Conservation (phyloP, 306 rosid species). For the Pterocarpus santalinus region DNA sequence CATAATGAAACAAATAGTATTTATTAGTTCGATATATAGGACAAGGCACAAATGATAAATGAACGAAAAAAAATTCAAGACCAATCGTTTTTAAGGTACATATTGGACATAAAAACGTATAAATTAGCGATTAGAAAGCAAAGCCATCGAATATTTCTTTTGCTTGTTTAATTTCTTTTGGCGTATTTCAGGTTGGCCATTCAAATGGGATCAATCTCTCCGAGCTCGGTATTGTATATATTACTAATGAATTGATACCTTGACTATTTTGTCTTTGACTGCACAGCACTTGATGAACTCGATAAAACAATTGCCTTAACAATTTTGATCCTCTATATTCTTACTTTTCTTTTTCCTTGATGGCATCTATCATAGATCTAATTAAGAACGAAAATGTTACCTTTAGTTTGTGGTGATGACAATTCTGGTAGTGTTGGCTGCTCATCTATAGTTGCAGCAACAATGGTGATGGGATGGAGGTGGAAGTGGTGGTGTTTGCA, state of each 20-base stretch:
- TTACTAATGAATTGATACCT: neutral
- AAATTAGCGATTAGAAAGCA: neutral
- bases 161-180: slow-evolving; percentile 45
- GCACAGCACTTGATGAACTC: slow-evolving; percentile 25
- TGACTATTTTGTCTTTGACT: slow-evolving; percentile 47
- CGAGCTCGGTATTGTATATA: neutral
- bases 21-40: neutral
- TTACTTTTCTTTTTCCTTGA: no score
- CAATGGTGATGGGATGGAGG: no score
- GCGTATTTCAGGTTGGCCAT: slow-evolving; percentile 46
- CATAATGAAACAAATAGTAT: no score
- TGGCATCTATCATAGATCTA: no score
- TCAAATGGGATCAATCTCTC: slow-evolving; percentile 52
- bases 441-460: no score
- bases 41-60: neutral
- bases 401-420: no score
- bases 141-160: slow-evolving; percentile 24
- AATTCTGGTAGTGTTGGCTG: no score
- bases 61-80: neutral
- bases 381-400: no score
- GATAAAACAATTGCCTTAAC: slow-evolving; percentile 24
- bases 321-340: no score
- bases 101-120: neutral
- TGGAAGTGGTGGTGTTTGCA: no score
- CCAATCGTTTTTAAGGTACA: slow-evolving; percentile 12